phyloP scores from a whole-genome alignment of 106 monocot genomes.

The Triglochin maritima region DNA sequence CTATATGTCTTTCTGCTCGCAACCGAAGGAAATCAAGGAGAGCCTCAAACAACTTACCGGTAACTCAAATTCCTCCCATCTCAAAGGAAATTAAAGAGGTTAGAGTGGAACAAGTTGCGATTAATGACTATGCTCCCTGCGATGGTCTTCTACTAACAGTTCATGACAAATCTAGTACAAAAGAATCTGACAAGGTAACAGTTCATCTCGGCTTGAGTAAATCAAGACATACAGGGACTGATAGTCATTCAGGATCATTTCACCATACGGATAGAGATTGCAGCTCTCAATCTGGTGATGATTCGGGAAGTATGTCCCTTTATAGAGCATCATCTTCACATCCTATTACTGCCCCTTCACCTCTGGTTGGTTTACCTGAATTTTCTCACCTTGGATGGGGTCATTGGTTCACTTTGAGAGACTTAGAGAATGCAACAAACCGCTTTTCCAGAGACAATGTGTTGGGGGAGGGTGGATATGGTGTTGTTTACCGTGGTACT shows the following conservation, averaged over 20 bases:
- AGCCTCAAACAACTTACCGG: slow-evolving; percentile 24
- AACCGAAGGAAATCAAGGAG: slow-evolving; percentile 46
- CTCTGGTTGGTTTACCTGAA: slow-evolving; percentile 68
- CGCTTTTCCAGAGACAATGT: slow-evolving; percentile 65
- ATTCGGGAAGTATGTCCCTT: slow-evolving; percentile 21
- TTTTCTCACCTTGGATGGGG: slow-evolving; percentile 96
- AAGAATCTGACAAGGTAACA: slow-evolving; percentile 27
- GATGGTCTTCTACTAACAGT: slow-evolving; percentile 20
- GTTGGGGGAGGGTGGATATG: slow-evolving; percentile 69
- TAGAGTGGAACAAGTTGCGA: slow-evolving; percentile 34
- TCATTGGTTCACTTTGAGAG: slow-evolving; percentile 82
- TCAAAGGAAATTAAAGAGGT: slow-evolving; percentile 95
- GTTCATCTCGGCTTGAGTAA: slow-evolving; percentile 19
- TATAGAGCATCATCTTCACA: slow-evolving; percentile 33
- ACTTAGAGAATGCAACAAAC: slow-evolving; percentile 69
- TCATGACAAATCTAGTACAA: slow-evolving; percentile 24
- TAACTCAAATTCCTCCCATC: slow-evolving; percentile 45
- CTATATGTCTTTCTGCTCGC: slow-evolving; percentile 38
- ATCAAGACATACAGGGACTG: slow-evolving; percentile 20
- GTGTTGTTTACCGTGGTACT: slow-evolving; percentile 82
- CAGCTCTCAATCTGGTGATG: slow-evolving; percentile 28
- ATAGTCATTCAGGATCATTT: slow-evolving; percentile 35
- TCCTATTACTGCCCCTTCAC: slow-evolving; percentile 50
- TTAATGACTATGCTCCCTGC: slow-evolving; percentile 14
- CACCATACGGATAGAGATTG: slow-evolving; percentile 30